These are phyloP conservation scores for Cryptosporidium sp. DNA, from an alignment of 169 alveolate genomes.

Conservation along the genomic window DNA sequence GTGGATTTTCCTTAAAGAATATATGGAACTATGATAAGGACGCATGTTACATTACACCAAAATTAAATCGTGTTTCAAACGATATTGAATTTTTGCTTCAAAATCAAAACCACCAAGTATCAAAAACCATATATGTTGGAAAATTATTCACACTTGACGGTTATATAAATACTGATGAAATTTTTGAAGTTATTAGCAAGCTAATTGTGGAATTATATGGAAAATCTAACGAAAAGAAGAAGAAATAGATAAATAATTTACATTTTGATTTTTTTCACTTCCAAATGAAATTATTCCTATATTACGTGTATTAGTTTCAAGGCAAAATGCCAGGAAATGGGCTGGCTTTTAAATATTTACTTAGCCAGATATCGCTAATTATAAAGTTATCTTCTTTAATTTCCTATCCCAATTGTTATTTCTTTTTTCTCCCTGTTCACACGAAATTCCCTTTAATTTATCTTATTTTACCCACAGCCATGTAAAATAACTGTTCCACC, in stretches of 20 bases:
- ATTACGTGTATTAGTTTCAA: not conserved
- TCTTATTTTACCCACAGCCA: not conserved
- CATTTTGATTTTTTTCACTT: not conserved
- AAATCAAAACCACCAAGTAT: not conserved
- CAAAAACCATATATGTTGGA: slow-evolving; percentile 28
- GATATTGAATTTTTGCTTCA: slow-evolving; percentile 25
- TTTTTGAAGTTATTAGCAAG: slow-evolving; percentile 36
- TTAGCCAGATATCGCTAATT: slow-evolving; percentile 18
- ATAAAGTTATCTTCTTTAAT: not conserved
- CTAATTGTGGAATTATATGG: slow-evolving; percentile 25
- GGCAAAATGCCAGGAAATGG: slow-evolving; percentile 4
- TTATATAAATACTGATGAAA: slow-evolving; percentile 35
- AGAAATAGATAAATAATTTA: not conserved
- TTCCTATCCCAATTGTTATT: not conserved
- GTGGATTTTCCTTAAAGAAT: slow-evolving; percentile 17
- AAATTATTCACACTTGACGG: slow-evolving; percentile 46
- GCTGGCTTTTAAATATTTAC: not conserved
- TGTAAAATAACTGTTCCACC: not conserved
- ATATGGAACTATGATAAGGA: slow-evolving; percentile 45
- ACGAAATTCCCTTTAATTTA: not conserved
- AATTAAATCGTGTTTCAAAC: slow-evolving; percentile 25
- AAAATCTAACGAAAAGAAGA: slow-evolving; percentile 28
- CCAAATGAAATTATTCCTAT: not conserved
- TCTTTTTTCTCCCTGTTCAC: not conserved
- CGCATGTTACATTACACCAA: slow-evolving; percentile 49